Percentiles rank a stretch among this genome's conserved stretches.
Evolutionary conservation across 352 stramenopile species (phyloP).

Genomic region (Phytophthora nicotianae): DNA sequence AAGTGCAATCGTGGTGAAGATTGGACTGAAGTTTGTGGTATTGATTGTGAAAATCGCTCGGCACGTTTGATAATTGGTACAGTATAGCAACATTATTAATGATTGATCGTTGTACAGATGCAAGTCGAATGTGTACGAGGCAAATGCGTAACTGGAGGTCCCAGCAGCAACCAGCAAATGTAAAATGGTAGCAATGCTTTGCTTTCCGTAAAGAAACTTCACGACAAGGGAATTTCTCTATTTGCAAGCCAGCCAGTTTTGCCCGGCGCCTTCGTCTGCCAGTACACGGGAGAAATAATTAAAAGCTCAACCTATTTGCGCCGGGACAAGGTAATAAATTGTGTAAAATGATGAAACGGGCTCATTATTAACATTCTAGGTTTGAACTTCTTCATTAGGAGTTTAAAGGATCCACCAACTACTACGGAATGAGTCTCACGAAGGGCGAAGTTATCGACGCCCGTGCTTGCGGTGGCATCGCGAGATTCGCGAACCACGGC

Average conservation of each 20-base stretch:
- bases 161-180: conserved; percentile 20
- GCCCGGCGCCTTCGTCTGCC: conserved; percentile 8
- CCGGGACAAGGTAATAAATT: conserved; percentile 1
- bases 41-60: conserved; percentile 12
- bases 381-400: no score
- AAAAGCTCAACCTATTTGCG: not conserved
- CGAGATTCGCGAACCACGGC: conserved; percentile 14
- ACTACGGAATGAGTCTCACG: not conserved
- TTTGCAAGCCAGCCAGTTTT: conserved; percentile 1
- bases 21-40: conserved; percentile 1
- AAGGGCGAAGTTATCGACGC: conserved; percentile 11
- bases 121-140: conserved; percentile 16
- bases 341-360: not conserved
- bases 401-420: conserved; percentile 4
- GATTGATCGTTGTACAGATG: conserved; percentile 1
- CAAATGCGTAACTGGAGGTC: conserved; percentile 1
- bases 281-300: conserved; percentile 14
- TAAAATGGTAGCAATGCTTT: not conserved
- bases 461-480: not conserved
- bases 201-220: conserved; percentile 4
- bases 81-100: no score
- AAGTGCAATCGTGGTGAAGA: not conserved
- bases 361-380: not conserved
- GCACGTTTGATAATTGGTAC: not conserved
- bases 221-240: conserved; percentile 9